These are phyloP conservation scores for Claviceps arundinis DNA, from an alignment of 2,329 filamentous ascomycete species.

Conservation along the genomic window DNA sequence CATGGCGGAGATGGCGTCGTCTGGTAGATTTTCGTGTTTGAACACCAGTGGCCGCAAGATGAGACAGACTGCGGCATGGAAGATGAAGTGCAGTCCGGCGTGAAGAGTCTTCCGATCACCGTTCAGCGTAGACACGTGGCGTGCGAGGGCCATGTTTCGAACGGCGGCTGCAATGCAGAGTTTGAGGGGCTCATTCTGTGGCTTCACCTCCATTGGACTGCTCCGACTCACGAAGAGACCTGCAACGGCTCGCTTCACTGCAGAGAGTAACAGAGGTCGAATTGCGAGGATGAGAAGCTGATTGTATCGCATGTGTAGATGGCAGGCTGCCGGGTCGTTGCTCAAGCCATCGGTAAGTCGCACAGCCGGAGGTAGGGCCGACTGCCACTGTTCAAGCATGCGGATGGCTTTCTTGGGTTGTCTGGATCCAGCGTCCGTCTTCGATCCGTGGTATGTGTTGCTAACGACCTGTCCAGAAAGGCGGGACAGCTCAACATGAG, in stretches of 20 bases:
- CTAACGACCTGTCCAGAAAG: constrained; percentile 36
- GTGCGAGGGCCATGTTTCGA: constrained; percentile 30
- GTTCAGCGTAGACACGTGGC: constrained; percentile 24
- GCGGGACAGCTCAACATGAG: constrained; percentile 32
- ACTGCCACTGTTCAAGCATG: constrained; percentile 29
- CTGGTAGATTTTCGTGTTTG: constrained; percentile 11
- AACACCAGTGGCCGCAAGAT: constrained; percentile 31
- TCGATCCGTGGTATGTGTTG: constrained; percentile 28
- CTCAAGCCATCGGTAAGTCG: constrained; percentile 23
- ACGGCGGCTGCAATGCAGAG: constrained; percentile 31
- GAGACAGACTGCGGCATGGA: constrained; percentile 36
- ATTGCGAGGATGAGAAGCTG: constrained; percentile 35
- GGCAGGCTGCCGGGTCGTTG: constrained; percentile 28
- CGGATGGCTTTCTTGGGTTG: constrained; percentile 26
- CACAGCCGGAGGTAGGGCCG: constrained; percentile 23
- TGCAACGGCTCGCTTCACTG: constrained; percentile 33
- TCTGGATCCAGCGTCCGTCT: constrained; percentile 12
- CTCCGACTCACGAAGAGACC: constrained; percentile 22
- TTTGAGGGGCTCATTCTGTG: constrained; percentile 18
- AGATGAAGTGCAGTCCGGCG: constrained; percentile 33
- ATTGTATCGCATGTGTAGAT: constrained; percentile 37
- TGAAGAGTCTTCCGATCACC: constrained; percentile 27
- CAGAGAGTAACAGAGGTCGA: constrained; percentile 33
- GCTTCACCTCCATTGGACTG: constrained; percentile 12
- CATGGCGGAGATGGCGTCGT: constrained; percentile 11